phyloP scores from a whole-genome alignment of 345 rosid species.

The Conringia planisiliqua region DNA sequence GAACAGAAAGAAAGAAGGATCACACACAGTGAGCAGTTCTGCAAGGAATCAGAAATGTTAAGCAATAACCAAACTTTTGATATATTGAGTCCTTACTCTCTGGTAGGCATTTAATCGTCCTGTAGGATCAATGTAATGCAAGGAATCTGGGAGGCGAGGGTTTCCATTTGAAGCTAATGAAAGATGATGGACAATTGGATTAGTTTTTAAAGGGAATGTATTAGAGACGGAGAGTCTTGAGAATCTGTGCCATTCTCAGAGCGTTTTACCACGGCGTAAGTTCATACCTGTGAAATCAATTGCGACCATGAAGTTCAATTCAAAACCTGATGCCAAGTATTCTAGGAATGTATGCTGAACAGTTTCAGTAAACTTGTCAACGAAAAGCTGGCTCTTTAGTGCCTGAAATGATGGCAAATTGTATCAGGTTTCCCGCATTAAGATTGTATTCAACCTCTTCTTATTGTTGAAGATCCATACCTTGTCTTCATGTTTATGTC shows the following conservation, averaged over 20 bases:
- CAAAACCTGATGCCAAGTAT: conserved; percentile 76
- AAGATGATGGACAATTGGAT: conserved; percentile 8
- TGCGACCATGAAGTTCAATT: conserved; percentile 94
- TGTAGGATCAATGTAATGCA: conserved; percentile 77
- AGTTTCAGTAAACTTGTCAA: conserved; percentile 68
- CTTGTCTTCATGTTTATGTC: conserved; percentile 58
- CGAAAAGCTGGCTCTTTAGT: conserved; percentile 67
- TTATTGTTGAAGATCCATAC: conserved; percentile 34
- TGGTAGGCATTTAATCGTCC: conserved; percentile 74
- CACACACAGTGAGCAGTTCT: conserved; percentile 1
- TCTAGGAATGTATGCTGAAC: conserved; percentile 74
- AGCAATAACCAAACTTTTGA: background rate
- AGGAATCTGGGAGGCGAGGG: conserved; percentile 84
- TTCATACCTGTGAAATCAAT: conserved; percentile 85
- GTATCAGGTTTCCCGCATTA: background rate
- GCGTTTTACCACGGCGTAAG: background rate
- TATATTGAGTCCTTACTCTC: conserved; percentile 40
- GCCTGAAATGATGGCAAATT: conserved; percentile 34
- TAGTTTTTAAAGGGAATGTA: background rate
- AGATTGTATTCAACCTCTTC: background rate
- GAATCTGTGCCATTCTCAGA: background rate
- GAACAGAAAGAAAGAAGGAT: conserved; percentile 7
- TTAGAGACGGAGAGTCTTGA: background rate
- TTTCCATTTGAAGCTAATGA: conserved; percentile 89
- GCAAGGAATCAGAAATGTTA: background rate